phyloP scores from a whole-genome alignment of 371 early-diverging fungal genomes.

The Zychaea mexicana region DNA sequence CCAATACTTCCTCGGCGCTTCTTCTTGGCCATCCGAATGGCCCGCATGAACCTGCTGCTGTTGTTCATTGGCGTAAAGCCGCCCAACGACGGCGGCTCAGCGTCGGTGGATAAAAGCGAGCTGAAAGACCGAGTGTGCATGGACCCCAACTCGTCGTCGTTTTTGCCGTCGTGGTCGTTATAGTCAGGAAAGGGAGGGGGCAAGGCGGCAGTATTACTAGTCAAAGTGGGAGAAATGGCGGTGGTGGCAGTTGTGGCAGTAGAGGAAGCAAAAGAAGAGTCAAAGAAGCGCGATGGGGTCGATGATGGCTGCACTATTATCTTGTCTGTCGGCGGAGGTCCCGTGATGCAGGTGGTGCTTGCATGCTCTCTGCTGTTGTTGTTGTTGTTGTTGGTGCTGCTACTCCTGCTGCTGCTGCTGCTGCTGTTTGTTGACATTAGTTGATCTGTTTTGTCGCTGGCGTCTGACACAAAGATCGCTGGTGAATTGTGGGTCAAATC shows the following conservation, averaged over 20 bases:
- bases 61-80: background rate
- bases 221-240: background rate
- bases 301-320: background rate
- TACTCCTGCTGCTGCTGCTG: background rate
- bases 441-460: slow-evolving; percentile 4
- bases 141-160: background rate
- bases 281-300: background rate
- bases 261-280: background rate
- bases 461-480: slow-evolving; percentile 6
- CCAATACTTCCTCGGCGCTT: slow-evolving; percentile 42
- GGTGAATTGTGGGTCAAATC: slow-evolving; percentile 2
- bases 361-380: background rate
- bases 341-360: slow-evolving; percentile 4
- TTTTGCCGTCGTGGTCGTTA: background rate
- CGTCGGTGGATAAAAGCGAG: slow-evolving; percentile 5
- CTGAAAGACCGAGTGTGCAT: slow-evolving; percentile 14
- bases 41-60: slow-evolving; percentile 16
- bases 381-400: background rate
- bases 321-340: background rate
- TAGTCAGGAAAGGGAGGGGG: slow-evolving; percentile 4
- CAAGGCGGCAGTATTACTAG: background rate
- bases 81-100: background rate
- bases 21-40: slow-evolving; percentile 20
- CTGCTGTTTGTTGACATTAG: slow-evolving; percentile 3
- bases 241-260: background rate